Conservation (phyloP, 202 grass and related monocot species). For the Zoysia matrella region DNA sequence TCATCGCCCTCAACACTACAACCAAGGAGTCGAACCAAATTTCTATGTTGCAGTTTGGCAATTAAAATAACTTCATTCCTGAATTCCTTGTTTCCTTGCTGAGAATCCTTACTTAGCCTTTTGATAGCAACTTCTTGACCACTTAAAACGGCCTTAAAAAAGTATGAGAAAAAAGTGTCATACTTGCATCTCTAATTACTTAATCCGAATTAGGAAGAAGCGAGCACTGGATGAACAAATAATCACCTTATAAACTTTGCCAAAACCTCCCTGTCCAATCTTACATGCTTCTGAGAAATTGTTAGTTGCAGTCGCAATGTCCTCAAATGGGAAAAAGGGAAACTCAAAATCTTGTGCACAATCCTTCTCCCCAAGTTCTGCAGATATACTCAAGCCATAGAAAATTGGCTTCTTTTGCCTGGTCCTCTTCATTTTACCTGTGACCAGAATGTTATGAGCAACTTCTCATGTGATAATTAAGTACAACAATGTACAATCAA, state of each 20-base stretch:
- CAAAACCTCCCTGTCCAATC: slow-evolving; percentile 22
- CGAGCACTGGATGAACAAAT: too few relatives aligned
- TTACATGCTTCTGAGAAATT: not conserved
- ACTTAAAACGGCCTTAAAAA: not conserved
- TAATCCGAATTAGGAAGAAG: too few relatives aligned
- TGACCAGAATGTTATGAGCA: not conserved
- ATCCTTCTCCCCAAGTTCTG: not conserved
- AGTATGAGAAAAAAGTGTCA: too few relatives aligned
- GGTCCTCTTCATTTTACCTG: too few relatives aligned
- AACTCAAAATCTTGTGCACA: not conserved
- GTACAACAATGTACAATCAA: not conserved
- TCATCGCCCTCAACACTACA: slow-evolving; percentile 43
- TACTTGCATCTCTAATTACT: too few relatives aligned
- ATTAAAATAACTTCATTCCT: not conserved
- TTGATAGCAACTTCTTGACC: slow-evolving; percentile 52
- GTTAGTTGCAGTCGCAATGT: slow-evolving; percentile 26
- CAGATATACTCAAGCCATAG: too few relatives aligned
- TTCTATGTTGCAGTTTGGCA: not conserved
- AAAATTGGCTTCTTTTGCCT: too few relatives aligned
- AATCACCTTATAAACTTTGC: slow-evolving; percentile 58
- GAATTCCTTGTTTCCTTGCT: not conserved
- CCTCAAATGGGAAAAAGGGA: slow-evolving; percentile 2
- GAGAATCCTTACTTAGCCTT: slow-evolving; percentile 10
- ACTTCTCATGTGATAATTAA: too few relatives aligned
- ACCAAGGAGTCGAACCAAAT: slow-evolving; percentile 36